Conservation (phyloP, 371 early-diverging fungal genomes). For the Mucor lusitanicus region DNA sequence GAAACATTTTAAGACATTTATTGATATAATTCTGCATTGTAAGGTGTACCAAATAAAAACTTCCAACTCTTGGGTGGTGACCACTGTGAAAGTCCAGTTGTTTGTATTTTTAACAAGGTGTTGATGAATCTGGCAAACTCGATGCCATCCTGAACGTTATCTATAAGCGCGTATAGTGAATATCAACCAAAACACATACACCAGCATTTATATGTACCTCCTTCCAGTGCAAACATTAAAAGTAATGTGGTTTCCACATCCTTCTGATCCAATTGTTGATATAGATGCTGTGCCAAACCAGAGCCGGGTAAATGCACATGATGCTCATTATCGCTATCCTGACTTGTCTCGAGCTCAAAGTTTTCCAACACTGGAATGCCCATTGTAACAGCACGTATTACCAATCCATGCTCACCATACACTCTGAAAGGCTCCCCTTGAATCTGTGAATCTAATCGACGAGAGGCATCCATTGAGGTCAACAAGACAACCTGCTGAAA, state of each 20-base stretch:
- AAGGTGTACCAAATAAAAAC: conserved; percentile 54
- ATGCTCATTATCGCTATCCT: conserved; percentile 2
- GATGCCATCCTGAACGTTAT: conserved; percentile 74
- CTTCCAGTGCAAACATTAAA: conserved; percentile 74
- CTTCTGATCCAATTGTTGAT: conserved; percentile 13
- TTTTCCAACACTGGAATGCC: conserved; percentile 42
- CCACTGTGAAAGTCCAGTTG: conserved; percentile 35
- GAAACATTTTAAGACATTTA: conserved; percentile 53
- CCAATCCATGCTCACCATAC: conserved; percentile 5
- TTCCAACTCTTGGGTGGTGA: conserved; percentile 73
- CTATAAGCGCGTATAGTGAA: conserved; percentile 15
- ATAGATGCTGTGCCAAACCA: conserved; percentile 54
- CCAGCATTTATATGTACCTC: conserved; percentile 44
- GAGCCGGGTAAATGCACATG: conserved; percentile 53
- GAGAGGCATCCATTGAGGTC: conserved; percentile 72
- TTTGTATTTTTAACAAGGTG: conserved; percentile 30
- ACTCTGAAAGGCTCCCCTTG: conserved; percentile 42
- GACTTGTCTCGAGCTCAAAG: conserved; percentile 11
- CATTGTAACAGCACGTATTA: conserved; percentile 15
- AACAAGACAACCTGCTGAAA: conserved; percentile 63
- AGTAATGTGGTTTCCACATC: conserved; percentile 49
- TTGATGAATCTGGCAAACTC: conserved; percentile 61
- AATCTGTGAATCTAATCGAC: conserved; percentile 66
- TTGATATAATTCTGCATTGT: conserved; percentile 35
- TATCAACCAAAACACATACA: too few species aligned